Conservation (phyloP, 2,329 filamentous ascomycete genomes). For the Aspergillus arachidicola region DNA sequence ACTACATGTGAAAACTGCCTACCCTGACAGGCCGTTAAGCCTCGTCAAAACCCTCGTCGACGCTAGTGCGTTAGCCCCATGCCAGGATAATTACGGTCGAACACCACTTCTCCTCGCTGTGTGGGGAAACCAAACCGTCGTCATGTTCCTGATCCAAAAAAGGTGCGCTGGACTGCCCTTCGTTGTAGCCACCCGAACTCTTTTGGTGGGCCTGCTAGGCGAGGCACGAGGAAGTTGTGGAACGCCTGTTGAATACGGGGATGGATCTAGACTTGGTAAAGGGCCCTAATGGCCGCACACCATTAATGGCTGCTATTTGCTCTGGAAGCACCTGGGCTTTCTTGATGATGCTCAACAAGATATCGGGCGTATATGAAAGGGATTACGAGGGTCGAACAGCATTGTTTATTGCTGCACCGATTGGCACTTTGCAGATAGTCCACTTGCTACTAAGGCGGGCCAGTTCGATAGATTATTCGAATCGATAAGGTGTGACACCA, state of each 20-base stretch:
- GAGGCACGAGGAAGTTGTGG: not conserved
- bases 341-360: not conserved
- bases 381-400: not conserved
- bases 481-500: not conserved
- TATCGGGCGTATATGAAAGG: not conserved
- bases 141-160: not conserved
- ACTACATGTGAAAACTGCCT: not conserved
- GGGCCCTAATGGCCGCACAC: not conserved
- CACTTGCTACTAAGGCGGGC: not conserved
- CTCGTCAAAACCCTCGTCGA: not conserved
- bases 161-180: not conserved
- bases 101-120: constrained; percentile 1
- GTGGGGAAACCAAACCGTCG: not conserved
- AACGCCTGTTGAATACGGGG: not conserved
- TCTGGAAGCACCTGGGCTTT: not conserved
- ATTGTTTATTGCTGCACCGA: not conserved
- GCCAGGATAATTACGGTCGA: not conserved
- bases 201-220: not conserved
- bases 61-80: not conserved
- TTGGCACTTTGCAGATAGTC: not conserved
- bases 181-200: not conserved
- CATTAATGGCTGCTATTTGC: not conserved
- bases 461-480: not conserved
- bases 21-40: not conserved
- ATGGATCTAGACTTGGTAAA: not conserved